These are phyloP conservation scores for Podosphaera xanthii DNA, from an alignment of 2,329 filamentous ascomycete genomes.

Conservation along the genomic window DNA sequence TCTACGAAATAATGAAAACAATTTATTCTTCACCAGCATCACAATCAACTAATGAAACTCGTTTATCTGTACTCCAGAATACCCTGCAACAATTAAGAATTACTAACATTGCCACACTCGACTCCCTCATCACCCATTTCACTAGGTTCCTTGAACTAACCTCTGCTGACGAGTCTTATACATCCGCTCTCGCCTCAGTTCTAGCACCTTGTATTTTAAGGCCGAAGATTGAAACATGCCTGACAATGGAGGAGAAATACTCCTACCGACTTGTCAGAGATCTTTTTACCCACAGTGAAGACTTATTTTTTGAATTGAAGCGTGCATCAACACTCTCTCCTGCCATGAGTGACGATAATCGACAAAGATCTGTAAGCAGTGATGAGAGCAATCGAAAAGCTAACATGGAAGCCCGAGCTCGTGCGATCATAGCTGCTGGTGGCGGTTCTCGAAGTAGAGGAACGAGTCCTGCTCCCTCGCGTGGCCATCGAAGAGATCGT, in stretches of 20 bases:
- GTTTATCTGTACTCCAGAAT: slow-evolving; percentile 80
- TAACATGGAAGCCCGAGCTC: slow-evolving; percentile 80
- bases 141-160: slow-evolving; percentile 90
- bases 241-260: slow-evolving; percentile 91
- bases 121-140: slow-evolving; percentile 95
- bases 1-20: slow-evolving; percentile 96
- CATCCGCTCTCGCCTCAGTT: slow-evolving; percentile 46
- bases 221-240: slow-evolving; percentile 63
- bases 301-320: slow-evolving; percentile 90
- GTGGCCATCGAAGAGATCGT: slow-evolving; percentile 53
- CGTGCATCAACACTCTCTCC: slow-evolving; percentile 54
- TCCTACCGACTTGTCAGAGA: slow-evolving; percentile 77
- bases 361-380: slow-evolving; percentile 72
- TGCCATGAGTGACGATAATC: slow-evolving; percentile 31
- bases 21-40: slow-evolving; percentile 71
- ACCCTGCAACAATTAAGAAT: slow-evolving; percentile 85
- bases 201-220: slow-evolving; percentile 74
- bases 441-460: slow-evolving; percentile 43
- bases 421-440: slow-evolving; percentile 40
- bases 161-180: slow-evolving; percentile 75
- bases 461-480: slow-evolving; percentile 45
- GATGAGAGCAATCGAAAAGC: slow-evolving; percentile 89
- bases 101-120: slow-evolving; percentile 94
- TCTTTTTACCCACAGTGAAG: slow-evolving; percentile 78
- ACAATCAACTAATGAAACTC: slow-evolving; percentile 53